Evolutionary conservation across 2,329 filamentous ascomycete species (phyloP).

Genomic region (Monilinia vaccinii-corymbosi): DNA sequence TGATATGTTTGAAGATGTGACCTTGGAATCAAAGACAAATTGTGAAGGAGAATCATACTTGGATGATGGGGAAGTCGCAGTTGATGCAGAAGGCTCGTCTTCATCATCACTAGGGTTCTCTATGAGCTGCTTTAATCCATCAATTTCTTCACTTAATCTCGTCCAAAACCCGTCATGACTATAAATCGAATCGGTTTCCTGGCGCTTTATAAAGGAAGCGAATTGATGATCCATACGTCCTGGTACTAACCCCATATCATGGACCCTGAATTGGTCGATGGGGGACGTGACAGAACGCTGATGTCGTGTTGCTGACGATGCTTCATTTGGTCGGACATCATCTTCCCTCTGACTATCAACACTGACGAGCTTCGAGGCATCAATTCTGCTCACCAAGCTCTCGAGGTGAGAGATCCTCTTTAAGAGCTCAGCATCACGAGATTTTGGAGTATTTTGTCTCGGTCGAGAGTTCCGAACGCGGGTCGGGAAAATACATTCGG

Average conservation of each 20-base stretch:
- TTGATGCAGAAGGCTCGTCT: not conserved
- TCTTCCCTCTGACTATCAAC: not conserved
- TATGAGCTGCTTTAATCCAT: conserved; percentile 8
- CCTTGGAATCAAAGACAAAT: conserved; percentile 2
- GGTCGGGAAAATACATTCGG: conserved; percentile 9
- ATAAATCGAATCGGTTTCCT: conserved; percentile 8
- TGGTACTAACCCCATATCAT: not conserved
- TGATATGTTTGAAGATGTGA: not conserved
- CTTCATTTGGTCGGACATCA: not conserved
- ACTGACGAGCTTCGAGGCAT: conserved; percentile 1
- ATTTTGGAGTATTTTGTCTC: conserved; percentile 1
- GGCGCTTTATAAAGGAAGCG: conserved; percentile 6
- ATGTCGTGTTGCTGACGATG: not conserved
- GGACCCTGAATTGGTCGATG: not conserved
- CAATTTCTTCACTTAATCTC: conserved; percentile 8
- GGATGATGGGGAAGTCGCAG: not conserved
- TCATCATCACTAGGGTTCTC: conserved; percentile 7
- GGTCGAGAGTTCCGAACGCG: conserved; percentile 1
- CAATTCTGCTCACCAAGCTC: conserved; percentile 10
- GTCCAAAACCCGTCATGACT: conserved; percentile 8
- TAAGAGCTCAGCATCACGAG: conserved; percentile 11
- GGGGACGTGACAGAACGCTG: not conserved
- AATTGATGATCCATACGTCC: conserved; percentile 5
- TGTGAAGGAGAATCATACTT: conserved; percentile 4
- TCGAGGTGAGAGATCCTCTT: conserved; percentile 11